Conservation (phyloP, 352 stramenopile species). For the Phytophthora constricta region DNA sequence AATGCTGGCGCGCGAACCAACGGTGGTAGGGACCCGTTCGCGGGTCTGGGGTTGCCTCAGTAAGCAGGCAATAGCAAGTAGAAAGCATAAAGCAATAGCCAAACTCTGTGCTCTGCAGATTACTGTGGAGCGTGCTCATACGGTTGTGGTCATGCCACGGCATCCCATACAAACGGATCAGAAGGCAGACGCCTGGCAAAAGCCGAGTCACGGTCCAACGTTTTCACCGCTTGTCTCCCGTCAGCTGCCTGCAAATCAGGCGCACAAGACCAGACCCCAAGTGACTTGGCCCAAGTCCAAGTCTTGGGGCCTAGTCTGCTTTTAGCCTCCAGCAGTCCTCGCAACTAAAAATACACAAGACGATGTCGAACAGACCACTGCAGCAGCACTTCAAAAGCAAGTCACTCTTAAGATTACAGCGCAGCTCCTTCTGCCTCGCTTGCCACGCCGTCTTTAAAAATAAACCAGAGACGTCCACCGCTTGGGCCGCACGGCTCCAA, state of each 20-base stretch:
- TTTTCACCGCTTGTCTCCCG: no score
- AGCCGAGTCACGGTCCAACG: no score
- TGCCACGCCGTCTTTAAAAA: constrained; percentile 29
- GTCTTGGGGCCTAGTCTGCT: no score
- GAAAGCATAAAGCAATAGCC: constrained; percentile 24
- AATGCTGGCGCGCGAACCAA: constrained; percentile 20
- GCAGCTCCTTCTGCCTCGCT: constrained; percentile 16
- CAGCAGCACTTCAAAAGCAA: constrained; percentile 22
- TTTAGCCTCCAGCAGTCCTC: no score
- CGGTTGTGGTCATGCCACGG: constrained; percentile 20
- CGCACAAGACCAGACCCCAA: constrained; percentile 6
- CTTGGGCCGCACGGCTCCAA: neutral
- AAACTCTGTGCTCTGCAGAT: constrained; percentile 4
- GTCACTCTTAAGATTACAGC: constrained; percentile 37
- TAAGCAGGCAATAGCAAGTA: constrained; percentile 18
- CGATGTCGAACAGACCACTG: neutral
- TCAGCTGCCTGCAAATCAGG: neutral
- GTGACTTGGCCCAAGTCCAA: no score
- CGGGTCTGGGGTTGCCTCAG: constrained; percentile 69
- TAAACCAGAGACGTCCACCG: constrained; percentile 11
- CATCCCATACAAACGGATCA: constrained; percentile 10
- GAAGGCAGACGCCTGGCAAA: neutral
- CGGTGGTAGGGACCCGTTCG: constrained; percentile 70
- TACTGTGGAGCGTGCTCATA: no score
- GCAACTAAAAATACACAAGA: no score